A percentile compares a stretch with the other conserved stretches of the same genome.
These are phyloP conservation scores for Acarospora socialis DNA, from an alignment of 2,329 filamentous ascomycete species.

Conservation along the genomic window DNA sequence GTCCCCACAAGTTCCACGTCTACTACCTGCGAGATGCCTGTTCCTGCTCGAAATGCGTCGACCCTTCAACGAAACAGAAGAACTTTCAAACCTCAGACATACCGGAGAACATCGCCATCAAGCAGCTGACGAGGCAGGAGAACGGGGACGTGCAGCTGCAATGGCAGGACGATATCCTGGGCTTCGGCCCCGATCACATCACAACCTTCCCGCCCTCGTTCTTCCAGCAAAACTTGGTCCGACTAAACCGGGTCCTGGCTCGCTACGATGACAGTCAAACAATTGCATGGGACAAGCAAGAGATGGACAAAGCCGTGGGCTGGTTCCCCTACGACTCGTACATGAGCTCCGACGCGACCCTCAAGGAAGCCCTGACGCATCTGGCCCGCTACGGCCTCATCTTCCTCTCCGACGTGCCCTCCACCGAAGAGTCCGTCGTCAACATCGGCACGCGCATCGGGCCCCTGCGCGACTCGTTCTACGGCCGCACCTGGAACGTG, in stretches of 20 bases:
- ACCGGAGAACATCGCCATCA: constrained; percentile 1
- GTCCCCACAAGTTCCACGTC: too few species aligned
- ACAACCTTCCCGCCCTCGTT: constrained; percentile 1
- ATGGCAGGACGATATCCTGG: constrained; percentile 4
- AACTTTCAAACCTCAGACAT: constrained; percentile 16
- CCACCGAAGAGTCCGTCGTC: constrained; percentile 49
- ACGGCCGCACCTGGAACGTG: constrained; percentile 84
- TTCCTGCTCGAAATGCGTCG: constrained; percentile 41
- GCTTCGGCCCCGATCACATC: constrained; percentile 2
- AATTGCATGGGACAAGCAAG: constrained; percentile 23
- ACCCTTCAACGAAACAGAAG: constrained; percentile 48
- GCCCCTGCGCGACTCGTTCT: constrained; percentile 71
- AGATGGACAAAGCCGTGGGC: constrained; percentile 30
- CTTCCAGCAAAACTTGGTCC: neutral
- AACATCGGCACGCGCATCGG: constrained; percentile 60
- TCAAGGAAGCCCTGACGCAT: constrained; percentile 47
- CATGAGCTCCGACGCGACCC: constrained; percentile 43
- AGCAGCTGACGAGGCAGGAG: neutral
- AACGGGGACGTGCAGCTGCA: neutral
- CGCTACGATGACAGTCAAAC: constrained; percentile 15
- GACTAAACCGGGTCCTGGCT: neutral
- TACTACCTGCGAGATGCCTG: constrained; percentile 42
- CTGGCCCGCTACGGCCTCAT: constrained; percentile 57
- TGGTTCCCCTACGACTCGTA: constrained; percentile 59
- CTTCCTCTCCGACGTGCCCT: constrained; percentile 61